These are phyloP conservation scores for Thecaphora frezii DNA, from an alignment of 1,284 basidiomycete genomes.

Conservation along the genomic window DNA sequence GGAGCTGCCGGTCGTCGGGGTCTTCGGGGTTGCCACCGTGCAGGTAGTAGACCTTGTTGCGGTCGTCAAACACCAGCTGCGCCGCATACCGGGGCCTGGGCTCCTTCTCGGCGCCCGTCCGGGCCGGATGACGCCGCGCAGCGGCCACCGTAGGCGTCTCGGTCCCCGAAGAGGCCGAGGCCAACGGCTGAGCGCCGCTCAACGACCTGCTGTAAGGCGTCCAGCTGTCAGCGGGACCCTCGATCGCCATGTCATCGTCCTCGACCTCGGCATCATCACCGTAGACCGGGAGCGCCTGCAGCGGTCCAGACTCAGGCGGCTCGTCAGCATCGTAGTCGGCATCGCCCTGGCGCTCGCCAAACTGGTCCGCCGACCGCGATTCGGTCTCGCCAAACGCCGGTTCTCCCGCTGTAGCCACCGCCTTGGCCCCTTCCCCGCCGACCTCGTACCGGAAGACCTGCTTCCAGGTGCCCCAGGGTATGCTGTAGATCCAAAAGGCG, in stretches of 20 bases:
- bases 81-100: conserved; percentile 48
- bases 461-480: conserved; percentile 38
- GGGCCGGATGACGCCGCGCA: conserved; percentile 1
- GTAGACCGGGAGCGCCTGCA: conserved; percentile 28
- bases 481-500: conserved; percentile 51
- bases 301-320: conserved; percentile 30
- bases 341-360: conserved; percentile 4
- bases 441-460: conserved; percentile 42
- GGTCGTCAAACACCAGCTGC: conserved; percentile 58
- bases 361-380: background rate
- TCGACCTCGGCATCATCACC: conserved; percentile 17
- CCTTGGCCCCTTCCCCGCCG: conserved; percentile 2
- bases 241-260: conserved; percentile 32
- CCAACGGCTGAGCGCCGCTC: background rate
- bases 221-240: conserved; percentile 31
- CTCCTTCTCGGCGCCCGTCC: conserved; percentile 14
- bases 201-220: conserved; percentile 6
- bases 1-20: conserved; percentile 11
- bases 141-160: background rate
- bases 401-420: background rate
- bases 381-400: background rate
- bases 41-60: conserved; percentile 52
- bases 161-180: background rate
- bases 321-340: conserved; percentile 34
- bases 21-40: conserved; percentile 58